Evolutionary conservation across 495 filamentous ascomycete genomes (phyloP), one percentile per base, ranked within the genome.

Genomic region (Podospora pseudopauciseta): DNA sequence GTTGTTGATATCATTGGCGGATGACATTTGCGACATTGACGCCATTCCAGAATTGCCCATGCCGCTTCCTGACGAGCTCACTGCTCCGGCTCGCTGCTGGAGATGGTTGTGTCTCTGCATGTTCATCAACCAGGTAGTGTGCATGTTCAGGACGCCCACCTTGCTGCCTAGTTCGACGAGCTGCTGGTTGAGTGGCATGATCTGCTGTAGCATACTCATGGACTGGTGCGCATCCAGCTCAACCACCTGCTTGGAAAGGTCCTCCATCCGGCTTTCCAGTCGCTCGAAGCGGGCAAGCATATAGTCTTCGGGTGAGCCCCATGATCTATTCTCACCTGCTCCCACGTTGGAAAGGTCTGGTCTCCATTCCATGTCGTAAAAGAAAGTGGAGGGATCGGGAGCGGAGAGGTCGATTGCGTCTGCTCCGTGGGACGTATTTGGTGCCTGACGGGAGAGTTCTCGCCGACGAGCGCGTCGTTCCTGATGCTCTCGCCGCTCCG

Each of bases 51-150:
- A 20, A 53, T 53, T 64, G 0, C 49, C 19, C 26, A 28, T 26
- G 4, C 30, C 30, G 39, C 9, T 49, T 13, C 6, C 15, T 20
- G 55, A 23, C 23, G 23, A 26, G 56, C 16, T 23, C 56, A 27
- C 11, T 32, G 4, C n/a, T 23, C 63, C 69, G 7, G 67, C 56
- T 30, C 56, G 67, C 54, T 68, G 70, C 64, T 72, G 73, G 3
- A 63, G 67, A 0, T 72, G 62, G 49, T 56, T 74, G 32, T 75
- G 75, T 26, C 76, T 69, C 64, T 74, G 71, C 23, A 73, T 64
- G 49, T 80, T 84, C 81, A 86, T 80, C 65, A 86, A 74, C 84
- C 84, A 87, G 26, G 80, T 77, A 16, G 85, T 82, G 66, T 87
- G 84, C 84, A 86, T 85, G 49, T 80, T 78, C 15, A 85, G 74